A percentile compares a stretch with the other conserved stretches of the same genome.
phyloP scores from a whole-genome alignment of 1,284 basidiomycete species.

The Malassezia equina region DNA sequence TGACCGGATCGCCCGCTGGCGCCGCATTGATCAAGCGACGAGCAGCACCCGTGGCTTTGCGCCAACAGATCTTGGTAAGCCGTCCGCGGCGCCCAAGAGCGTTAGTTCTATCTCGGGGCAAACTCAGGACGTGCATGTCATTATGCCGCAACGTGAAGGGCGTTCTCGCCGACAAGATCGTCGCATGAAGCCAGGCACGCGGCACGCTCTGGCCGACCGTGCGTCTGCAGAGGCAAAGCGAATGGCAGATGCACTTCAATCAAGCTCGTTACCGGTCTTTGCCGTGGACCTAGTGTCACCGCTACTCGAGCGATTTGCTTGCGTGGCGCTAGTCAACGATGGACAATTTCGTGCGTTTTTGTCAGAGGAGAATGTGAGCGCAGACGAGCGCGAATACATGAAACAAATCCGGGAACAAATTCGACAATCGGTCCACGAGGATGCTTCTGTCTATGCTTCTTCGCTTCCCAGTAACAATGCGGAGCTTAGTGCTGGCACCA shows the following conservation, averaged over 20 bases:
- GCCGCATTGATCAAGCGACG: constrained; percentile 21
- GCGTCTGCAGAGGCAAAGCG: constrained; percentile 29
- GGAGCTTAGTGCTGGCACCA: neutral
- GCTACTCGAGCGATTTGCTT: constrained; percentile 22
- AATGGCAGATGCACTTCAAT: constrained; percentile 25
- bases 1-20: constrained; percentile 31
- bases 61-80: neutral
- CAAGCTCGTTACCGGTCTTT: constrained; percentile 31
- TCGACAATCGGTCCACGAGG: neutral
- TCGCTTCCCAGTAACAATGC: neutral
- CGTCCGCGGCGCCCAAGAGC: neutral
- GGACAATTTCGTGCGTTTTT: constrained; percentile 30
- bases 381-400: constrained; percentile 36
- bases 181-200: constrained; percentile 23
- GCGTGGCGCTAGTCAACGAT: constrained; percentile 18
- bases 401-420: constrained; percentile 1
- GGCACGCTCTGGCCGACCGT: constrained; percentile 31
- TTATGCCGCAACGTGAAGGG: constrained; percentile 1
- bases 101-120: neutral
- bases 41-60: neutral
- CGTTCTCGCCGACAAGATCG: constrained; percentile 24
- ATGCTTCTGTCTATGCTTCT: neutral
- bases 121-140: constrained; percentile 8
- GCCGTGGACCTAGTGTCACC: constrained; percentile 34
- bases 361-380: constrained; percentile 19